Conservation (phyloP, 306 rosid genomes). For the Castanea mollissima region DNA sequence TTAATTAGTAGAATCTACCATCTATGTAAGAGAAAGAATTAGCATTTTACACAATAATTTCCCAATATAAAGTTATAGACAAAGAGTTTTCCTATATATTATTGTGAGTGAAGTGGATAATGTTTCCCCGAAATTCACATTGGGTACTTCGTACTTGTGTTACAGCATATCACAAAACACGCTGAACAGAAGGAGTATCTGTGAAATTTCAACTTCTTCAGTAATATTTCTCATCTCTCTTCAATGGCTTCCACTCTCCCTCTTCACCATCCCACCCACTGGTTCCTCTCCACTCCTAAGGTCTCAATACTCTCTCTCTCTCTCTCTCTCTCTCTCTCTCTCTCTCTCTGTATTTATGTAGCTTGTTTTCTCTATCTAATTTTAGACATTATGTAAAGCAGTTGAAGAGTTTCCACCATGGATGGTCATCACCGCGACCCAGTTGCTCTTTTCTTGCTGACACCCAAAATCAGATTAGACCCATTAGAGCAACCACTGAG, state of each 20-base stretch:
- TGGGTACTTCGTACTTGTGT: not conserved
- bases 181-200: not conserved
- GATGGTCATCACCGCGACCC: constrained; percentile 50
- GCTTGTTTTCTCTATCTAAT: not conserved
- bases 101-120: not conserved
- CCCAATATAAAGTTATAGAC: too few species aligned
- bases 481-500: constrained; percentile 55
- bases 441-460: constrained; percentile 19
- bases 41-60: too few species aligned
- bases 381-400: constrained; percentile 19
- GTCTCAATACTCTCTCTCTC: constrained; percentile 26
- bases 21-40: too few species aligned
- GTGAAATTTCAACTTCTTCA: too few species aligned
- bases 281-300: constrained; percentile 60
- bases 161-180: not conserved
- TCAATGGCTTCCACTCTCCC: constrained; percentile 62
- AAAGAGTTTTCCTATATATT: too few species aligned
- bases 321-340: constrained; percentile 9
- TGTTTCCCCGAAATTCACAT: not conserved
- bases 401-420: constrained; percentile 47
- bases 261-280: constrained; percentile 49
- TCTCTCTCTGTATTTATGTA: not conserved
- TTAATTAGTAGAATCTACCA: too few species aligned
- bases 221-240: constrained; percentile 10
- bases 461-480: constrained; percentile 33